Evolutionary conservation across 192 early-diverging fungal species (phyloP).

Genomic region (Coemansia sp.): DNA sequence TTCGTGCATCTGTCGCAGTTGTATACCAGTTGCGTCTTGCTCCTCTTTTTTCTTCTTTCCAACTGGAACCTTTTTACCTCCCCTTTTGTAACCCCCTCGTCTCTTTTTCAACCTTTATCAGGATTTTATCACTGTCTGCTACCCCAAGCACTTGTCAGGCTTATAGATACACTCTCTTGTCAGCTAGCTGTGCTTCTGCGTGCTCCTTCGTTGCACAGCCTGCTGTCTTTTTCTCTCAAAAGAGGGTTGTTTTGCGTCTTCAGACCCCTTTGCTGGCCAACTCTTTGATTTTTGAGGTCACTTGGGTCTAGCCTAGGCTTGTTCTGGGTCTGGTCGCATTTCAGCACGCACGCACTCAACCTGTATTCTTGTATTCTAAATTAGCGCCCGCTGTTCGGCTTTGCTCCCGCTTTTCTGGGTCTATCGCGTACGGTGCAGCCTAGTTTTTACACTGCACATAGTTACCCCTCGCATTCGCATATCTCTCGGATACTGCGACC

Average conservation of each 20-base stretch:
- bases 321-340: constrained; percentile 3
- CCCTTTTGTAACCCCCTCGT: constrained; percentile 6
- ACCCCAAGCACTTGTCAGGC: neutral
- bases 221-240: neutral
- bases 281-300: neutral
- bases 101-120: neutral
- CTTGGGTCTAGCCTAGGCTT: constrained; percentile 8
- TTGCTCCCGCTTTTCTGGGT: too few relatives aligned
- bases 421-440: too few relatives aligned
- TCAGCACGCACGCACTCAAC: constrained; percentile 2
- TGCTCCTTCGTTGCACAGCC: neutral
- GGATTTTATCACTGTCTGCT: neutral
- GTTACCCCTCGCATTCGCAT: constrained; percentile 7
- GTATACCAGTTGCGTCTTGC: constrained; percentile 10
- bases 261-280: neutral
- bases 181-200: constrained; percentile 1
- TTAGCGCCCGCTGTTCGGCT: neutral
- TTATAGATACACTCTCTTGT: neutral
- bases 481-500: constrained; percentile 1
- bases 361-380: constrained; percentile 16
- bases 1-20: neutral
- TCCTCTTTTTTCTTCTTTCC: constrained; percentile 11
- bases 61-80: neutral
- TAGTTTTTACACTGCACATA: too few relatives aligned
- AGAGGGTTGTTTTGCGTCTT: neutral